phyloP scores from a whole-genome alignment of 73 alveolate genomes.

The Paramecium octaurelia region DNA sequence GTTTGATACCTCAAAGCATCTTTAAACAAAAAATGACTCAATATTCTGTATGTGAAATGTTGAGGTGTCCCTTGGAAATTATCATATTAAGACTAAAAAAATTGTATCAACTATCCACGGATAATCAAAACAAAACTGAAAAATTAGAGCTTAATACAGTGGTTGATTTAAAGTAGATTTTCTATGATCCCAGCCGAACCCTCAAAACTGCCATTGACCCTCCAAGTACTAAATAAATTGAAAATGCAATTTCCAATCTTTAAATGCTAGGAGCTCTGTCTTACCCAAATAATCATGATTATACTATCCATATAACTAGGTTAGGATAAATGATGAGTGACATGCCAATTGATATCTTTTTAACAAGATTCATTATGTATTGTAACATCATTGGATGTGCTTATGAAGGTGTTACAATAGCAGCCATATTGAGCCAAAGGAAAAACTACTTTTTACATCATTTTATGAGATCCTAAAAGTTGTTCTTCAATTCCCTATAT shows the following conservation, averaged over 20 bases:
- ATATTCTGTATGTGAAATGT: constrained; percentile 92
- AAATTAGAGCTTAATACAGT: neutral
- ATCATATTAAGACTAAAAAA: constrained; percentile 90
- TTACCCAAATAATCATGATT: neutral
- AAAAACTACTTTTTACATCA: constrained; percentile 26
- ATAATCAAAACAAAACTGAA: constrained; percentile 3
- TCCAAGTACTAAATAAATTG: neutral
- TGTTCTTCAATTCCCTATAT: neutral
- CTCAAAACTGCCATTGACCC: constrained; percentile 32
- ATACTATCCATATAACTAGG: neutral
- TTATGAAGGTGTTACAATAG: neutral
- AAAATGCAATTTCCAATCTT: neutral
- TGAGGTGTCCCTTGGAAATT: constrained; percentile 96
- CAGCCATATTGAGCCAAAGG: neutral
- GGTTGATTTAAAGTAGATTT: neutral
- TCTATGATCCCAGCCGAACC: neutral
- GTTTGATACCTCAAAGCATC: constrained; percentile 81
- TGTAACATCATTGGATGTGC: constrained; percentile 12
- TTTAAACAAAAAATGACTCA: constrained; percentile 73
- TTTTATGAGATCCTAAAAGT: neutral
- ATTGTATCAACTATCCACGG: constrained; percentile 64
- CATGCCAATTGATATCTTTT: constrained; percentile 7
- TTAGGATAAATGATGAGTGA: constrained; percentile 40
- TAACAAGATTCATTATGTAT: constrained; percentile 14
- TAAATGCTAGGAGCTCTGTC: neutral